These are phyloP conservation scores for Logfia minima DNA, from an alignment of 129 eudicot genomes.

Conservation along the genomic window DNA sequence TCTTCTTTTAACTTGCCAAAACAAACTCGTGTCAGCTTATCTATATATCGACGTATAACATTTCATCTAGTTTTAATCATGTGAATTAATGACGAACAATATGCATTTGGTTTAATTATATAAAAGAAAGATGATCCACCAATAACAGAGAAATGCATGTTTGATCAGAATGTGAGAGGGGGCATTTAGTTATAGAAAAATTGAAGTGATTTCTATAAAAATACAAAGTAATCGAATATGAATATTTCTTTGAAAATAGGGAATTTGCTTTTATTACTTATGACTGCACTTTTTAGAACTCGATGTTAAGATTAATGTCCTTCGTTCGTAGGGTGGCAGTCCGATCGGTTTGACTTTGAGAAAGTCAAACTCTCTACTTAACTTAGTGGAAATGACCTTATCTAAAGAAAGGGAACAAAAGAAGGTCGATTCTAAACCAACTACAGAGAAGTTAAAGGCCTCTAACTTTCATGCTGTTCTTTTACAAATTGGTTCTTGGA, in stretches of 20 bases:
- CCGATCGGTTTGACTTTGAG: constrained; percentile 57
- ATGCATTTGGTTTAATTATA: not conserved
- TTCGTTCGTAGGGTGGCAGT: constrained; percentile 25
- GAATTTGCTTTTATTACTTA: not conserved
- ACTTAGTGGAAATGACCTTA: constrained; percentile 38
- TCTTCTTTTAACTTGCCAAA: not conserved
- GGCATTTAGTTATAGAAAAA: not conserved
- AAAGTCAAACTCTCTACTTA: constrained; percentile 48
- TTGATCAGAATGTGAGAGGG: too few relatives aligned
- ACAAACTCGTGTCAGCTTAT: not conserved
- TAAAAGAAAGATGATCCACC: not conserved
- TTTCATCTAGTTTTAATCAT: not conserved
- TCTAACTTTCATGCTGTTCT: constrained; percentile 49
- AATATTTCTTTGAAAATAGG: not conserved
- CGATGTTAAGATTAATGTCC: not conserved
- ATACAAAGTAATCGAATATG: too few relatives aligned
- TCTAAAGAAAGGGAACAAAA: constrained; percentile 28
- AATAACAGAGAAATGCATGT: not conserved
- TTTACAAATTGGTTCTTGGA: constrained; percentile 68
- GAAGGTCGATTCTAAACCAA: constrained; percentile 21
- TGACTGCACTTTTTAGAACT: not conserved
- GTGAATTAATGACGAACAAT: too few relatives aligned
- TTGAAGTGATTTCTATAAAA: too few relatives aligned
- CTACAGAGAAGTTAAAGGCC: constrained; percentile 62
- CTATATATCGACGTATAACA: not conserved